Conservation (phyloP, 2,329 filamentous ascomycete species). For the Ophiocordyceps unilateralis region DNA sequence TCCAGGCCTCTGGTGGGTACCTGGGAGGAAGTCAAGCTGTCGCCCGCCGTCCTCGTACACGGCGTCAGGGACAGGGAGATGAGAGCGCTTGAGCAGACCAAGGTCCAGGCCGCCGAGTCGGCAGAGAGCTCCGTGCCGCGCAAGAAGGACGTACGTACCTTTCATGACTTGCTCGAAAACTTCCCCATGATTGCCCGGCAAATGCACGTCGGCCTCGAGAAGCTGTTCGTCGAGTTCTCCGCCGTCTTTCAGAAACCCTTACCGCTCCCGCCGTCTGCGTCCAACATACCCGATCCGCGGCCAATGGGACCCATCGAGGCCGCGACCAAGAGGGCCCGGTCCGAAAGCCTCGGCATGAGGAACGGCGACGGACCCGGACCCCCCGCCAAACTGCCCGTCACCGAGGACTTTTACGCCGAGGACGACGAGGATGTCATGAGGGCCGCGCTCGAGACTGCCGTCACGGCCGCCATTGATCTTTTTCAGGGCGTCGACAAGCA, state of each 20-base stretch:
- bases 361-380: slow-evolving; percentile 14
- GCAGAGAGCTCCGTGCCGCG: slow-evolving; percentile 25
- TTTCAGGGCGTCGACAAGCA: slow-evolving; percentile 95
- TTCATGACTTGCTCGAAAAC: slow-evolving; percentile 73
- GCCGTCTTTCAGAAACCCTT: slow-evolving; percentile 71
- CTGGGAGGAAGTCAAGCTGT: slow-evolving; percentile 59
- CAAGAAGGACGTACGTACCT: slow-evolving; percentile 85
- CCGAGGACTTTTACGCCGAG: slow-evolving; percentile 56
- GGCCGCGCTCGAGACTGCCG: slow-evolving; percentile 73
- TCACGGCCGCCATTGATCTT: slow-evolving; percentile 84
- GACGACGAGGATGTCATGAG: slow-evolving; percentile 89
- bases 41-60: slow-evolving; percentile 42
- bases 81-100: slow-evolving; percentile 17
- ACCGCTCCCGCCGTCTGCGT: slow-evolving; percentile 52
- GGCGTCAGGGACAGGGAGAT: slow-evolving; percentile 23
- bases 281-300: slow-evolving; percentile 38
- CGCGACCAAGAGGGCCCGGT: slow-evolving; percentile 37
- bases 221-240: slow-evolving; percentile 77
- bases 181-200: slow-evolving; percentile 94
- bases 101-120: slow-evolving; percentile 17
- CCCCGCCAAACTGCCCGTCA: slow-evolving; percentile 25
- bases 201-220: slow-evolving; percentile 85
- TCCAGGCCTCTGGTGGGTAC: slow-evolving; percentile 72
- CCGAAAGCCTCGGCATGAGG: slow-evolving; percentile 26
- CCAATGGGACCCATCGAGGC: slow-evolving; percentile 38